Base-by-base conservation (phyloP, 768 basidiomycete species). In the Termitomyces sp. region DNA sequence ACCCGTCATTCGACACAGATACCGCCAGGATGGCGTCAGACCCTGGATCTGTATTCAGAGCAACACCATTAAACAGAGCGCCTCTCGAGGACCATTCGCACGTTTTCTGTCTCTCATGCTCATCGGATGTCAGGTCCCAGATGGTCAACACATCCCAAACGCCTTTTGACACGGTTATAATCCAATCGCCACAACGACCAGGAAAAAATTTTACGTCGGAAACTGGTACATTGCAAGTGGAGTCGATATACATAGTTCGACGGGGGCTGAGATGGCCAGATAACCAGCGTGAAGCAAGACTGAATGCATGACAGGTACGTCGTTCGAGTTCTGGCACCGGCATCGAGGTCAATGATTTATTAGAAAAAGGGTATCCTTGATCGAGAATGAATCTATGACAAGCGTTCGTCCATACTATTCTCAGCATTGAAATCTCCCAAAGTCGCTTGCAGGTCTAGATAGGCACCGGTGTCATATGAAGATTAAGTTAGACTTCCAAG, bases 61-160 rank as follows among this genome's bases (percentile, higher is more conserved):
- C 71, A 52, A 86, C 71, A 2, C 78, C 80, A 39, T 74, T 77
- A 57, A 87, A 81, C 8, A 86, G 64, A 0, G 76, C 79, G 16
- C 79, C 79, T 52, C 77, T 75, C 0, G 76, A 79, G 27, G 75
- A 77, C 86, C 87, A 87, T 50, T 80, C 73, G 14, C 74, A 77
- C 12, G 72, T 58, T 61, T 72, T 77, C 7, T 61, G 58, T 27
- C 68, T 59, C 7, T 47, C 27, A 16, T 50, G 52, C 9, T 48
- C 26, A 27, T 27, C 46, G 39, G 56, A 58, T 14, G 69, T 50
- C 9, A 64, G 59, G 29, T 82, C 75, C 83, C 87, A 86, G 20
- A 85, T 63, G 1, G 76, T 72, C 47, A 88, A 62, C 18, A 74
- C 71, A 41, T 82, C 82, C 87, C 87, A 88, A 50, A 88, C 79